Base-by-base conservation (phyloP, 352 stramenopile species). In the Phytophthora pinifolia region DNA sequence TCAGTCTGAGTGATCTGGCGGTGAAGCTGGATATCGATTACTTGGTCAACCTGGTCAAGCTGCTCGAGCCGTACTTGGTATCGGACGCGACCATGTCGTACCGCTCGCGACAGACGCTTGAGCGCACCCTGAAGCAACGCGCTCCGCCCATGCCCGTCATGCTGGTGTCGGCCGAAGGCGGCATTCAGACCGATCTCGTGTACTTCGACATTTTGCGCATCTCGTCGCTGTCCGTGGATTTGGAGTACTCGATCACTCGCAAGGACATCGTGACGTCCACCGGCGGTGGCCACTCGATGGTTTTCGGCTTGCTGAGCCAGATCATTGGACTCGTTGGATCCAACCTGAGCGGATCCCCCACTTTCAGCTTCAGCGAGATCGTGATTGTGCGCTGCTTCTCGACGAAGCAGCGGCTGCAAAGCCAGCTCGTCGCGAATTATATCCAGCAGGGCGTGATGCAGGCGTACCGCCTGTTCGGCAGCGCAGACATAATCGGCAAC, bases 11-110 rank as follows among this genome's bases (percentile, higher is more conserved):
- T 46, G 79, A 81, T 44, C 41, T 92, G 34, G 76, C 78, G 12
- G 62, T 95, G 33, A 92, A 92, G 62, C 72, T 92, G 17, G 85
- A 95, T 62, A 76, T 95, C 29, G 85, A 95, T 54, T 95, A 91
- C 51, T 50, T 95, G 39, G 72, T 93, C 33, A 92, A 79, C 50
- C 70, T 95, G 6, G 68, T 92, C 10, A 89, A 88, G 56, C 50
- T 95, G 34, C 49, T 95, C 20, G 85, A 95, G 27, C 85, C 83
- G 20, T 90, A 89, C 36, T 52, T 95, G 20, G 65, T 85, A 10
- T 90, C 81, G 1, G 82, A 91, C 48, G 54, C 83, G 17, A 83
- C 78, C 0, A 70, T 92, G 46, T 65, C 78, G 2, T 50, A 77
- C 25, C 78, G 74, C 2, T 87, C 85, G 8, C 68, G 81, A 14